Percentiles rank a stretch among this genome's conserved stretches.
These are phyloP conservation scores for Ochetophila trinervis DNA, from an alignment of 306 rosid genomes.

Conservation along the genomic window DNA sequence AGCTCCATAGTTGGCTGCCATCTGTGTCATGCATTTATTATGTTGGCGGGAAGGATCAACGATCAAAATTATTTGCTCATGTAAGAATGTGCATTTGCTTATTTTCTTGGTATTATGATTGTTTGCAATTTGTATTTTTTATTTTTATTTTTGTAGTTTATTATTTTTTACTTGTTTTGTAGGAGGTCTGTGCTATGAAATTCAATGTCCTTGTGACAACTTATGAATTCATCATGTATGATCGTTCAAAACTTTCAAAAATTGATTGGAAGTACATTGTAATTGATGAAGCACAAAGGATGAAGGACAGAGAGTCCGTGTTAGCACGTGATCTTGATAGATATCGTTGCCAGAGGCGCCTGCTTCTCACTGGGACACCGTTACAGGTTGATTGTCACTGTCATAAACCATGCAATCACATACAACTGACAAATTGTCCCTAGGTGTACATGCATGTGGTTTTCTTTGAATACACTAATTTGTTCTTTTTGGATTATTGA, in stretches of 20 bases:
- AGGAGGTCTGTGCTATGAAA: conserved; percentile 95
- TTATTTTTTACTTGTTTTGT: conserved; percentile 23
- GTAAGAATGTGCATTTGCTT: conserved; percentile 47
- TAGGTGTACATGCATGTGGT: conserved; percentile 2
- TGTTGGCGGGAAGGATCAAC: conserved; percentile 91
- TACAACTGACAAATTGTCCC: neutral
- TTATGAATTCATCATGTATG: conserved; percentile 99
- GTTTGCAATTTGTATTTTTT: neutral
- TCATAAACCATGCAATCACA: conserved; percentile 16
- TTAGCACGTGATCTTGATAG: conserved; percentile 98
- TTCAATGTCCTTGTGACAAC: conserved; percentile 99
- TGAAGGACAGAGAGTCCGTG: conserved; percentile 98
- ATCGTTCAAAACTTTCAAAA: conserved; percentile 92
- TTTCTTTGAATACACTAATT: neutral
- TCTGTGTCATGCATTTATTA: conserved; percentile 91
- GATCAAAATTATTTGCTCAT: conserved; percentile 88
- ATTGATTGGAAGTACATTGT: conserved; percentile 94
- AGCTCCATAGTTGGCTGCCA: conserved; percentile 85
- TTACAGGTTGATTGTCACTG: conserved; percentile 58
- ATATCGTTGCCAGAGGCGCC: conserved; percentile 90
- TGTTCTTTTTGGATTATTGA: neutral
- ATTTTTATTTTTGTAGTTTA: neutral
- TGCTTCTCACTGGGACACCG: conserved; percentile 97
- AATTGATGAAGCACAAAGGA: conserved; percentile 98
- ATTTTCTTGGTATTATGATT: conserved; percentile 14